Evolutionary conservation across 257 asterid species (phyloP), one percentile per base, ranked within the genome.

Genomic region (Striga asiatica): DNA sequence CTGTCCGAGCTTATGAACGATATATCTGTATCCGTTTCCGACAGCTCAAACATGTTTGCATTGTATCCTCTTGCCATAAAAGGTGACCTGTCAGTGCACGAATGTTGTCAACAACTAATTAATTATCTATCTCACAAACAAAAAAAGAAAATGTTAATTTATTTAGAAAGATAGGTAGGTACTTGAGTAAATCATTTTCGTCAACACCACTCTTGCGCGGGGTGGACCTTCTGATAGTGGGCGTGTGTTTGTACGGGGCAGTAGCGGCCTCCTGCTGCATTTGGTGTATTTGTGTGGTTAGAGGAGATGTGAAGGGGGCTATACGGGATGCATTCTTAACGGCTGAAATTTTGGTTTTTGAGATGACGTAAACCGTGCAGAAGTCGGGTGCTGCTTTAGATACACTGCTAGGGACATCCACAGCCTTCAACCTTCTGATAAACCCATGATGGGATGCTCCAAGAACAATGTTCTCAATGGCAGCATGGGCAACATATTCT

Each of bases 1-100:
- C 93, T 73, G 10, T 66, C 86, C 1, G 95, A 88, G 67, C 89
- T 79, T 29, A 74, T 61, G 48, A 80, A 84, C 29, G 94, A 80
- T 70, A 77, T 61, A 42, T 88, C 97, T 3, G 69, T 70, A 62
- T 77, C 97, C 11, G 63, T 6, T 31, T 78, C 95, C 25, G 78
- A 50, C 24, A 72, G 54, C 3, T 88, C 97, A 55, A 50, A 60
- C 18, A 73, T 58, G 60, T 65, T 76, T n/a, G 76, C 75, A 21
- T 58, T 58, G 11, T 74, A 64, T 8, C 71, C 80, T 71, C 68
- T 64, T 29, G 72, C 85, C 58, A 75, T 75, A 58, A 75, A 66
- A 2, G 89, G 82, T 28, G 95, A 76, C 84, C 95, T 84, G 74
- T 23, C 27, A 22, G 18, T 13, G 16, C 54, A 47, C 11, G 46